phyloP scores from a whole-genome alignment of 441 rosid genomes.

The Dalechampia spathulata region DNA sequence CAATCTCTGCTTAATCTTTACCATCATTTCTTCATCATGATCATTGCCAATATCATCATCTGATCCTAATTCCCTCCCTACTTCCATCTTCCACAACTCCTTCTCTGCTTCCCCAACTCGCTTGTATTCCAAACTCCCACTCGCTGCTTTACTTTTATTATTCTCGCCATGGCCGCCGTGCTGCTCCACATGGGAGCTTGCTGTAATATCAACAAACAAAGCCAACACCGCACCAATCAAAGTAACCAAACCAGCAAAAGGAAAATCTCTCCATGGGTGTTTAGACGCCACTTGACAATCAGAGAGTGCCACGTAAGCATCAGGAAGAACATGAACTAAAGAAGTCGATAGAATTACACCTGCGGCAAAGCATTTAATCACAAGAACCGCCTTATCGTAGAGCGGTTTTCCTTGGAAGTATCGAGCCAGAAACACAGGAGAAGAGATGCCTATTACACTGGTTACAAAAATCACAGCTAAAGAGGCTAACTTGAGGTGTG shows the following conservation, averaged over 20 bases:
- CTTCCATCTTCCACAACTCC: slow-evolving; percentile 26
- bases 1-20: slow-evolving; percentile 64
- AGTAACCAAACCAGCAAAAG: slow-evolving; percentile 72
- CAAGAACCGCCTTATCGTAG: slow-evolving; percentile 57
- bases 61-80: too few relatives aligned
- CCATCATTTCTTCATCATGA: too few relatives aligned
- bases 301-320: slow-evolving; percentile 62
- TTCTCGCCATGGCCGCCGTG: slow-evolving; percentile 5
- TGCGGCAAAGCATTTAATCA: slow-evolving; percentile 88
- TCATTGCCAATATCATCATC: too few relatives aligned
- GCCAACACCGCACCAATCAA: slow-evolving; percentile 58
- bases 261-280: slow-evolving; percentile 86
- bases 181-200: slow-evolving; percentile 72
- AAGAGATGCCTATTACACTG: slow-evolving; percentile 60
- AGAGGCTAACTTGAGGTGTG: slow-evolving; percentile 62
- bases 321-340: slow-evolving; percentile 85
- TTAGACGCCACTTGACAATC: slow-evolving; percentile 67
- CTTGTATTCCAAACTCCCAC: too few relatives aligned
- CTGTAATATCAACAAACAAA: slow-evolving; percentile 70
- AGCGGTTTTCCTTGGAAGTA: slow-evolving; percentile 69
- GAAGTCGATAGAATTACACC: slow-evolving; percentile 92
- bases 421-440: slow-evolving; percentile 64
- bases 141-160: slow-evolving; percentile 5
- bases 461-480: slow-evolving; percentile 55
- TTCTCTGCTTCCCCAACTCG: too few relatives aligned